phyloP scores from a whole-genome alignment of 371 early-diverging fungal genomes.

The Mortierella sp. region DNA sequence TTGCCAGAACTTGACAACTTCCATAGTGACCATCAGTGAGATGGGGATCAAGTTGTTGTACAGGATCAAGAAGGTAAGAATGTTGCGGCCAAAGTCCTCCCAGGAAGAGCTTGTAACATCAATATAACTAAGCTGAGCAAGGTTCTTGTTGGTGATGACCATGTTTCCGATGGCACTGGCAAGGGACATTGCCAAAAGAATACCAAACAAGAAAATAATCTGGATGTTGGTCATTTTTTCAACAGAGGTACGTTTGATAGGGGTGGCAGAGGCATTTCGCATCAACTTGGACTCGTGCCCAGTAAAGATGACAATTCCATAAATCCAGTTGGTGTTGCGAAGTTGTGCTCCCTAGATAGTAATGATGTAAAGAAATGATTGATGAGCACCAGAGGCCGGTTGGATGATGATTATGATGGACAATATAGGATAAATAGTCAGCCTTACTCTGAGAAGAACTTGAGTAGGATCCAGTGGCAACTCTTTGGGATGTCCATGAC shows the following conservation, averaged over 20 bases:
- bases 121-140: slow-evolving; percentile 55
- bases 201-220: slow-evolving; percentile 91
- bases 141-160: slow-evolving; percentile 64
- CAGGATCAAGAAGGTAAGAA: slow-evolving; percentile 89
- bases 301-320: slow-evolving; percentile 88
- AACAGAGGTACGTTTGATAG: slow-evolving; percentile 82
- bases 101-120: slow-evolving; percentile 36
- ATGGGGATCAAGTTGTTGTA: slow-evolving; percentile 95
- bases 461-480: slow-evolving; percentile 86
- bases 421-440: not conserved
- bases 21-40: slow-evolving; percentile 94
- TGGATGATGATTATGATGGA: not conserved
- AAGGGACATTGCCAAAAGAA: slow-evolving; percentile 87
- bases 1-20: slow-evolving; percentile 88
- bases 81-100: slow-evolving; percentile 74
- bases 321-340: slow-evolving; percentile 89
- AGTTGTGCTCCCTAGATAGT: slow-evolving; percentile 78
- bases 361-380: not conserved
- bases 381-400: not conserved
- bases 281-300: slow-evolving; percentile 94
- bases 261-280: slow-evolving; percentile 87
- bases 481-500: slow-evolving; percentile 72
- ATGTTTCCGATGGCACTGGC: slow-evolving; percentile 86
- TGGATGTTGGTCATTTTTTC: slow-evolving; percentile 94
- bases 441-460: slow-evolving; percentile 73